Conservation (phyloP, 106 monocot species). For the Allium cepa region DNA sequence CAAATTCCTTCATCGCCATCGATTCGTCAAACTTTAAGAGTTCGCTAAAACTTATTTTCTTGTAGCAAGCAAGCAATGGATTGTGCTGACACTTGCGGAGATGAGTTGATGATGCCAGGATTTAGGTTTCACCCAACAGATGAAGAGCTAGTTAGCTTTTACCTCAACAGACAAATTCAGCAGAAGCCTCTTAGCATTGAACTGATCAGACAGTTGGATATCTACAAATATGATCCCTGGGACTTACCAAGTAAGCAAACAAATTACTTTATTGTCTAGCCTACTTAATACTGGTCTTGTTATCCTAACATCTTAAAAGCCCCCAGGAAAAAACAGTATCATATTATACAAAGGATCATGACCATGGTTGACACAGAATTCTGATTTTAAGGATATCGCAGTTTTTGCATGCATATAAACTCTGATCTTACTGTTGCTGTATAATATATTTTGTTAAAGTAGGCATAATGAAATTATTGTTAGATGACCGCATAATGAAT, state of each 20-base stretch:
- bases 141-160: conserved; percentile 41
- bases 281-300: not conserved
- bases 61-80: conserved; percentile 21
- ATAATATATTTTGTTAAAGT: no score
- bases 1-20: no score
- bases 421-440: no score
- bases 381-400: no score
- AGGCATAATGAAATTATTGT: no score
- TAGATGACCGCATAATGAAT: no score
- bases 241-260: conserved; percentile 37
- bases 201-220: conserved; percentile 40
- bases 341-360: not conserved
- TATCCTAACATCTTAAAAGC: not conserved
- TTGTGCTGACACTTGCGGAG: conserved; percentile 38
- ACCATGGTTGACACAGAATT: no score
- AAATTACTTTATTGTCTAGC: not conserved
- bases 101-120: conserved; percentile 67
- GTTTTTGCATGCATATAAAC: no score
- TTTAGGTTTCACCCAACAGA: conserved; percentile 70
- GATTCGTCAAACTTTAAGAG: not conserved
- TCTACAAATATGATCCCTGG: conserved; percentile 56
- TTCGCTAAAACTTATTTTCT: not conserved
- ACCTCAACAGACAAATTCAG: conserved; percentile 36
- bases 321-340: not conserved
- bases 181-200: conserved; percentile 34